Conservation (phyloP, 768 basidiomycete genomes). For the Termitomyces bulborhizus region DNA sequence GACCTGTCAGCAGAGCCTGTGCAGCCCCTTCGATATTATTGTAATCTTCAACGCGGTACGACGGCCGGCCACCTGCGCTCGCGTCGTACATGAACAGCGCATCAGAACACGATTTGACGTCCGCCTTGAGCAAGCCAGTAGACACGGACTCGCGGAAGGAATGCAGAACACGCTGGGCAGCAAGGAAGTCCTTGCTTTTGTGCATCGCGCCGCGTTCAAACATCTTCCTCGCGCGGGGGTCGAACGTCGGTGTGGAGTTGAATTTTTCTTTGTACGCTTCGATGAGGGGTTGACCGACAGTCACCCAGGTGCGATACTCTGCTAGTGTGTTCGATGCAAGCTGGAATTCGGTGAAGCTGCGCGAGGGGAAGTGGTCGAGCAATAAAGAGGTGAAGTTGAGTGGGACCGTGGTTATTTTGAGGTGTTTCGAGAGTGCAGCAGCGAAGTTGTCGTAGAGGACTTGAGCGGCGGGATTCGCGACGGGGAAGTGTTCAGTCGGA, state of each 20-base stretch:
- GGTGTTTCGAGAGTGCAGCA: slow-evolving; percentile 16
- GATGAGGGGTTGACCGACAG: slow-evolving; percentile 27
- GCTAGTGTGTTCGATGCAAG: slow-evolving; percentile 24
- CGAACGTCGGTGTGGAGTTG: slow-evolving; percentile 21
- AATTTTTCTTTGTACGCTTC: slow-evolving; percentile 17
- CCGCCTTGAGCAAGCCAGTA: slow-evolving; percentile 21
- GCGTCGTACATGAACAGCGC: slow-evolving; percentile 32
- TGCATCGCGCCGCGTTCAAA: slow-evolving; percentile 21
- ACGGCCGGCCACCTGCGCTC: slow-evolving; percentile 26
- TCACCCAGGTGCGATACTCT: slow-evolving; percentile 29
- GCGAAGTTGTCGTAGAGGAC: slow-evolving; percentile 24
- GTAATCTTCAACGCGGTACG: slow-evolving; percentile 28
- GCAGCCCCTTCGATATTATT: slow-evolving; percentile 25
- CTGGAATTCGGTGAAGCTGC: slow-evolving; percentile 23
- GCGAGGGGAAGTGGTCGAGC: slow-evolving; percentile 23
- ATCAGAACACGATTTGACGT: slow-evolving; percentile 26
- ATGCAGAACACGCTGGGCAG: slow-evolving; percentile 20
- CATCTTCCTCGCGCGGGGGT: slow-evolving; percentile 25
- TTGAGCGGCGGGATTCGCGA: slow-evolving; percentile 25
- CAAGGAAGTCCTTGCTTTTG: slow-evolving; percentile 20
- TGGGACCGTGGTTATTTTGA: slow-evolving; percentile 20
- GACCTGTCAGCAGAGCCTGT: slow-evolving; percentile 19
- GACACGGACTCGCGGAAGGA: slow-evolving; percentile 20
- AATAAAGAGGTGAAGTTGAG: slow-evolving; percentile 24
- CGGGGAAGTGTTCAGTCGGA: slow-evolving; percentile 30